Evolutionary conservation across 441 rosid genomes (phyloP).

Genomic region (Dalechampia spathulata): DNA sequence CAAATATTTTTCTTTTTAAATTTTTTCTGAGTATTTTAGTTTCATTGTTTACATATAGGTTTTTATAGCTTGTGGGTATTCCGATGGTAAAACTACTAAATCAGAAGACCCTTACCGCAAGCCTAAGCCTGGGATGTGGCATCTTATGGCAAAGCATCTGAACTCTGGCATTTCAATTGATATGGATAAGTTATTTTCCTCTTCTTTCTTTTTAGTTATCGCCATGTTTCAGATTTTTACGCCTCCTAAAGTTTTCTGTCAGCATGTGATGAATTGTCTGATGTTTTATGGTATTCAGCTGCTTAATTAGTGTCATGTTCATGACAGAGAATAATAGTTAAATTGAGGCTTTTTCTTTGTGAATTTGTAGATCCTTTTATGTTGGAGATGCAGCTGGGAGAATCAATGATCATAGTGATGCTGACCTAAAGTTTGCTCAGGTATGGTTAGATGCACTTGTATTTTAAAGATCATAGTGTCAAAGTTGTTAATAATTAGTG

Average conservation of each 20-base stretch:
- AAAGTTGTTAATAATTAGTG: no score
- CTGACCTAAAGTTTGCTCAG: conserved; percentile 83
- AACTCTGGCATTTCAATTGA: conserved; percentile 76
- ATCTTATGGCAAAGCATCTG: conserved; percentile 65
- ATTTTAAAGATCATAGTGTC: no score
- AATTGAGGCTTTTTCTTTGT: conserved; percentile 3
- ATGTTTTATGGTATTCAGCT: no score
- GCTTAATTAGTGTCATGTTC: no score
- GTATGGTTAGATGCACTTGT: conserved; percentile 19
- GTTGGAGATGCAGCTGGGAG: conserved; percentile 99
- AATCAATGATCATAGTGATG: conserved; percentile 68
- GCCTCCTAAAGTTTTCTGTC: not conserved
- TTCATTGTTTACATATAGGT: conserved; percentile 42
- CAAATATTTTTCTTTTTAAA: no score
- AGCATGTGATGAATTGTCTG: not conserved
- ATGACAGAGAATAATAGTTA: not conserved
- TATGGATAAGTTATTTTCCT: conserved; percentile 56
- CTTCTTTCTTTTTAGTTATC: conserved; percentile 3
- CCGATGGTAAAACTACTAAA: conserved; percentile 16
- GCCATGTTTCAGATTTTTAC: conserved; percentile 1
- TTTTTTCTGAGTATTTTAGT: conserved; percentile 3
- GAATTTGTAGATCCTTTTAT: conserved; percentile 61
- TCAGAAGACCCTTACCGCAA: conserved; percentile 69
- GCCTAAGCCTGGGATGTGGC: conserved; percentile 95
- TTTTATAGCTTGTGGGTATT: conserved; percentile 70